These are phyloP conservation scores for Ogataea dorogensis DNA, from an alignment of 805 yeast species.

Conservation along the genomic window DNA sequence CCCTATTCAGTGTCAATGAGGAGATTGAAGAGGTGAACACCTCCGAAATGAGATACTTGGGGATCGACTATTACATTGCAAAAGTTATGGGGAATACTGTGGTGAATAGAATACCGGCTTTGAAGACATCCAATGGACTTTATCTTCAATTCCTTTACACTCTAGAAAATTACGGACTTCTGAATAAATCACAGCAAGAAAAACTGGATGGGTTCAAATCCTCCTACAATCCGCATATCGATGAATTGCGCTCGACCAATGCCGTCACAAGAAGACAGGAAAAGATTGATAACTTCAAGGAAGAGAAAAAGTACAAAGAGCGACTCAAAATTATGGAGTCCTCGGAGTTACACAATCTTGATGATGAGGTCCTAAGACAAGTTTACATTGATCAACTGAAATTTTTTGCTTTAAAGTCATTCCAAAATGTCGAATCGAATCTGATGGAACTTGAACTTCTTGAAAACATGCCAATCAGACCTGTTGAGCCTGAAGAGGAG, in stretches of 20 bases:
- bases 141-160: conserved; percentile 46
- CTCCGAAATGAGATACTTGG: conserved; percentile 55
- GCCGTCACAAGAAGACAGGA: conserved; percentile 57
- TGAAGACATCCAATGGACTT: conserved; percentile 43
- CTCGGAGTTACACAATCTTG: conserved; percentile 40
- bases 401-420: conserved; percentile 50
- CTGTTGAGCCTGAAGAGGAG: conserved; percentile 7
- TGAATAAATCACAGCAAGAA: conserved; percentile 36
- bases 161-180: conserved; percentile 44
- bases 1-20: conserved; percentile 73
- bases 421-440: conserved; percentile 55
- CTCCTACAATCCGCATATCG: conserved; percentile 41
- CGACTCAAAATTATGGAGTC: conserved; percentile 42
- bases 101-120: conserved; percentile 32
- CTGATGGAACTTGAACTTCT: conserved; percentile 68
- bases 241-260: conserved; percentile 36
- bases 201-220: conserved; percentile 42
- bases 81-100: conserved; percentile 32
- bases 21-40: conserved; percentile 66
- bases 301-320: conserved; percentile 51
- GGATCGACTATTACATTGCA: conserved; percentile 61
- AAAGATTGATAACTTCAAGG: conserved; percentile 66
- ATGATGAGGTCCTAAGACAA: conserved; percentile 63
- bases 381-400: conserved; percentile 56
- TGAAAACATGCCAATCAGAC: conserved; percentile 39